These are phyloP conservation scores for Typha latifolia DNA, from an alignment of 176 grass and related monocot genomes.

Conservation along the genomic window DNA sequence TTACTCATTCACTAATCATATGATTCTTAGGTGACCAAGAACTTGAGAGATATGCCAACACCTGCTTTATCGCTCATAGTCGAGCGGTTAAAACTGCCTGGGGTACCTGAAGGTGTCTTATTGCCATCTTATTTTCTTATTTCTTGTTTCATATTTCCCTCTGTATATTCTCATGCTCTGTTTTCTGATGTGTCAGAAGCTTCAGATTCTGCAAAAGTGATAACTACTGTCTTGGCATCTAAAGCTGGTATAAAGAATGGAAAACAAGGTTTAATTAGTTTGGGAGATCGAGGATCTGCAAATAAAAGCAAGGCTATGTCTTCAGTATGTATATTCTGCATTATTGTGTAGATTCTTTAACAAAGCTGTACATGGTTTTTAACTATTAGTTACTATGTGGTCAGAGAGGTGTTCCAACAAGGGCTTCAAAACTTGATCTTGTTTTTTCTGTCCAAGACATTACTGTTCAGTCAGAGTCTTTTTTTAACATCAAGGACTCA, in stretches of 20 bases:
- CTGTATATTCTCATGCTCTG: slow-evolving; percentile 16
- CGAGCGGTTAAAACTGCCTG: slow-evolving; percentile 67
- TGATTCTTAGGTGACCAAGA: slow-evolving; percentile 51
- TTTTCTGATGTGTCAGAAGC: slow-evolving; percentile 31
- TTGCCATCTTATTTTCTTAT: slow-evolving; percentile 1
- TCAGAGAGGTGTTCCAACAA: slow-evolving; percentile 41
- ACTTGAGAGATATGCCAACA: slow-evolving; percentile 83
- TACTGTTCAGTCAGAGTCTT: slow-evolving; percentile 50
- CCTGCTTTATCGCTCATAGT: slow-evolving; percentile 74
- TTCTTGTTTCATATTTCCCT: neutral
- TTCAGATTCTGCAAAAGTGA: slow-evolving; percentile 62
- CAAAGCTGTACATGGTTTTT: neutral
- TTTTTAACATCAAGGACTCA: slow-evolving; percentile 96
- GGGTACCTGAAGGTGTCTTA: slow-evolving; percentile 58
- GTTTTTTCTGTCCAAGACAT: slow-evolving; percentile 66
- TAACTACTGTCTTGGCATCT: slow-evolving; percentile 44
- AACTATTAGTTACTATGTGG: neutral
- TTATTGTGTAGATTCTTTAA: neutral
- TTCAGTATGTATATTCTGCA: slow-evolving; percentile 35
- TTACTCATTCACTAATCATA: neutral
- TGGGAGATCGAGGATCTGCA: slow-evolving; percentile 50
- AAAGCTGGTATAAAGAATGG: slow-evolving; percentile 62
- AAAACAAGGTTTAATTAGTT: slow-evolving; percentile 43
- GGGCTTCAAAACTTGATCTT: slow-evolving; percentile 40
- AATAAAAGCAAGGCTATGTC: slow-evolving; percentile 42